Conservation (phyloP, 1,284 basidiomycete genomes). For the Ceratobasidium sp. region DNA sequence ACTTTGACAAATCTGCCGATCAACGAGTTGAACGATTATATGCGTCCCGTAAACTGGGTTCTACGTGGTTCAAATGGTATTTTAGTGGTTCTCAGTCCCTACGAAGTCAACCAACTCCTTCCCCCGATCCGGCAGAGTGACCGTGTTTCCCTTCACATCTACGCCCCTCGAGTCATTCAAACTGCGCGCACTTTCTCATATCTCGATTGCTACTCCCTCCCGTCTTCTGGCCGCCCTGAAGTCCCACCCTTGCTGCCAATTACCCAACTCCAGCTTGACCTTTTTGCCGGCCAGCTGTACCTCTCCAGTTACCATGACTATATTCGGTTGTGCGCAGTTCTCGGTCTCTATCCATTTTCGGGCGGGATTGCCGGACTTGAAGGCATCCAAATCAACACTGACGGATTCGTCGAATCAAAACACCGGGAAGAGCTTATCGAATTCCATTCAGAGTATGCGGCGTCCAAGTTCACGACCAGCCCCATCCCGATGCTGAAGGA, state of each 20-base stretch:
- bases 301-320: slow-evolving; percentile 50
- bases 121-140: slow-evolving; percentile 49
- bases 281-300: slow-evolving; percentile 58
- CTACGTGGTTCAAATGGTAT: slow-evolving; percentile 45
- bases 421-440: background rate
- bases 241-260: too few species aligned
- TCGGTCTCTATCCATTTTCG: slow-evolving; percentile 47
- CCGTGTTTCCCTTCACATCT: slow-evolving; percentile 54
- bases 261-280: slow-evolving; percentile 49
- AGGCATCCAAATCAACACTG: slow-evolving; percentile 1
- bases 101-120: slow-evolving; percentile 55
- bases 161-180: slow-evolving; percentile 51
- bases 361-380: background rate
- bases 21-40: background rate
- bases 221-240: too few species aligned
- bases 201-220: slow-evolving; percentile 22
- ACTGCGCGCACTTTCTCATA: slow-evolving; percentile 50
- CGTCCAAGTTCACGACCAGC: slow-evolving; percentile 9
- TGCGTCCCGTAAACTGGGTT: slow-evolving; percentile 51
- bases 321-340: slow-evolving; percentile 48
- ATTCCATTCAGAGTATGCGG: background rate
- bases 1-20: slow-evolving; percentile 41
- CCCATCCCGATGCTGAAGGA: slow-evolving; percentile 1
- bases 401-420: slow-evolving; percentile 7
- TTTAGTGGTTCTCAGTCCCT: slow-evolving; percentile 54